These are phyloP conservation scores for Chrysoporthe cubensis DNA, from an alignment of 2,329 filamentous ascomycete genomes.

Conservation along the genomic window DNA sequence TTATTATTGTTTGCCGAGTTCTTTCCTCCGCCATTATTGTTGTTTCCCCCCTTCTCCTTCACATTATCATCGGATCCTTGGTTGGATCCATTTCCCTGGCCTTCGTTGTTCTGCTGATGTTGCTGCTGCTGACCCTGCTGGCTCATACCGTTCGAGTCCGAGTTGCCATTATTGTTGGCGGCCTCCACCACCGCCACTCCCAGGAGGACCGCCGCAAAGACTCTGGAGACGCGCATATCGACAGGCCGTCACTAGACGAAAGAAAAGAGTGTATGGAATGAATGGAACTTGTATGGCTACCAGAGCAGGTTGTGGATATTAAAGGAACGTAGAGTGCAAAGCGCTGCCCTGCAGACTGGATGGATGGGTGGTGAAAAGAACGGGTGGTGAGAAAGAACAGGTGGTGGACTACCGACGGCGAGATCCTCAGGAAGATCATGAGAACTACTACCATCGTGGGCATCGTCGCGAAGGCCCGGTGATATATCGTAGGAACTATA, in stretches of 20 bases:
- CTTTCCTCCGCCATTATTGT: constrained; percentile 8
- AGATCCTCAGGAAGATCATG: background rate
- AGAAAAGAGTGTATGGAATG: constrained; percentile 2
- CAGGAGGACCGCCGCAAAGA: constrained; percentile 33
- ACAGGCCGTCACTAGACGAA: constrained; percentile 11
- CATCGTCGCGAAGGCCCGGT: background rate
- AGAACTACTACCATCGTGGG: background rate
- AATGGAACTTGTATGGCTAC: constrained; percentile 15
- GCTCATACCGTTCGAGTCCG: constrained; percentile 15
- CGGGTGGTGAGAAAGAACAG: constrained; percentile 19
- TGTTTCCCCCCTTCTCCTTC: constrained; percentile 20
- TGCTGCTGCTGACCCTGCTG: constrained; percentile 10
- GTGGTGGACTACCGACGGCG: background rate
- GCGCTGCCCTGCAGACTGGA: constrained; percentile 27
- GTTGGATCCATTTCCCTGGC: constrained; percentile 4
- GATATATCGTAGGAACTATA: background rate
- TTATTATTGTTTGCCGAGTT: constrained; percentile 20
- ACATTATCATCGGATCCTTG: constrained; percentile 7
- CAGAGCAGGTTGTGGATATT: constrained; percentile 16
- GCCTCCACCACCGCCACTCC: constrained; percentile 32
- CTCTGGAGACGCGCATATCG: constrained; percentile 34
- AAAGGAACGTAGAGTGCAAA: constrained; percentile 12
- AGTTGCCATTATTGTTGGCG: constrained; percentile 23
- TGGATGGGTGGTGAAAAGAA: constrained; percentile 9
- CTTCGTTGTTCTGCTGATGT: constrained; percentile 6